Evolutionary conservation across 192 early-diverging fungal genomes (phyloP).

Genomic region (Coemansia sp.): DNA sequence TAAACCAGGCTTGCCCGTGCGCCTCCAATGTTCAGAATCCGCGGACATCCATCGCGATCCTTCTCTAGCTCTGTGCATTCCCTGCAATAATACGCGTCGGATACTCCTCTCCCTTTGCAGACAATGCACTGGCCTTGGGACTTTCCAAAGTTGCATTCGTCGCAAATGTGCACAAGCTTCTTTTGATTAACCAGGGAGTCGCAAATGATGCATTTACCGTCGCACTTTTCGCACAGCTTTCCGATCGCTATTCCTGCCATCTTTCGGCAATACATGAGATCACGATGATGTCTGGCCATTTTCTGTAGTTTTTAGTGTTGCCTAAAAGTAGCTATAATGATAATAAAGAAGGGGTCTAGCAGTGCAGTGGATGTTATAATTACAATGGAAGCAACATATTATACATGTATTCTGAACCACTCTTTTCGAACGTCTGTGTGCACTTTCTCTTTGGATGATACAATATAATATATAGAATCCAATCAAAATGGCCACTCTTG

Average conservation of each 20-base stretch:
- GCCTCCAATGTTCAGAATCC: conserved; percentile 94
- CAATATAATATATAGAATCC: too few relatives aligned
- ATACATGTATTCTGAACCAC: too few relatives aligned
- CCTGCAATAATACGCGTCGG: conserved; percentile 94
- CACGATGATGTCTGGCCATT: conserved; percentile 84
- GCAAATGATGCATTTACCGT: conserved; percentile 95
- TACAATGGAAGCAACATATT: too few relatives aligned
- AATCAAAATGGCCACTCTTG: too few relatives aligned
- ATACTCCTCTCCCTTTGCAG: conserved; percentile 85
- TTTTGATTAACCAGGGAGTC: conserved; percentile 92
- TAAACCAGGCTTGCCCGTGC: conserved; percentile 91
- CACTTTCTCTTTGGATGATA: too few relatives aligned
- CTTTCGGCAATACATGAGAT: conserved; percentile 94
- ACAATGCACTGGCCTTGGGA: conserved; percentile 88
- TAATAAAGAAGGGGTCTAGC: not conserved
- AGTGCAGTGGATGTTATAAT: too few relatives aligned
- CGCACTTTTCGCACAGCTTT: conserved; percentile 58
- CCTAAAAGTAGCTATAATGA: not conserved
- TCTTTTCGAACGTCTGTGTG: too few relatives aligned
- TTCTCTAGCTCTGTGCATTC: conserved; percentile 90
- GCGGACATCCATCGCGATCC: conserved; percentile 96
- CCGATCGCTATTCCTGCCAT: conserved; percentile 79
- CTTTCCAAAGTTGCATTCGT: conserved; percentile 95
- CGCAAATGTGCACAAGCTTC: conserved; percentile 88
- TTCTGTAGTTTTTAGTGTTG: not conserved